Base-by-base conservation (phyloP, 345 rosid species). In the Heritiera littoralis region DNA sequence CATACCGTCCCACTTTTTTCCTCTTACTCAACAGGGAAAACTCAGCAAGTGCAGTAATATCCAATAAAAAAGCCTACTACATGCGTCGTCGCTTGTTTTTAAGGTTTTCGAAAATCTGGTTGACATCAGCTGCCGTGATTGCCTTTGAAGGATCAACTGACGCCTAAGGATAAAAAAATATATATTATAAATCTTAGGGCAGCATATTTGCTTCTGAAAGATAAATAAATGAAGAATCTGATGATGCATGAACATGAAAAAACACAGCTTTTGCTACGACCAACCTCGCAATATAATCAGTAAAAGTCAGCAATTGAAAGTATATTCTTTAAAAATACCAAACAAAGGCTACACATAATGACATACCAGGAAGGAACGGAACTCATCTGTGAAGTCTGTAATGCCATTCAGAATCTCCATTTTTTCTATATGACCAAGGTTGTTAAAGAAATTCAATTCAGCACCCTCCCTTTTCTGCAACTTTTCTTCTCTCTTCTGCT, bases 331-430 rank as follows among this genome's bases (percentile, higher is more conserved):
- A 15, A 67, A 41, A 0, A 12, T 0, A 51, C 55, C 3, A 45
- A 68, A 69, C 40, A 23, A 69, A 20, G 28, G 41, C 46, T 40
- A 66, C 3, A n/a, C 9, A 43, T 14, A 17, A 76, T 51, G 49
- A 48, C 79, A 54, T 87, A 96, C 99, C 99, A 92, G 77, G 84
- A 94, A 89, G 32, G 89, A 82, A 28, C 81, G 85, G 67, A 96
- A 84, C 81, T 89, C 98, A 12, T 92, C 90, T 82, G 88, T 87
- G 83, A 94, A 86, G 86, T 96, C 98, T 12, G 89, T 90, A 77
- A 96, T 90, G 82, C 99, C 98, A 81, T 80, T 89, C 83, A 93
- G 86, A 74, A 97, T 84, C 87, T 97, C 98, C 83, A 94, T 90
- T 89, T 97, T 97, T 86, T 94, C 87, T 75, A 96, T 83, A 83